Evolutionary conservation across 108 stramenopile genomes (phyloP), one percentile per base, ranked within the genome.

Genomic region (Schizochytrium sp.): DNA sequence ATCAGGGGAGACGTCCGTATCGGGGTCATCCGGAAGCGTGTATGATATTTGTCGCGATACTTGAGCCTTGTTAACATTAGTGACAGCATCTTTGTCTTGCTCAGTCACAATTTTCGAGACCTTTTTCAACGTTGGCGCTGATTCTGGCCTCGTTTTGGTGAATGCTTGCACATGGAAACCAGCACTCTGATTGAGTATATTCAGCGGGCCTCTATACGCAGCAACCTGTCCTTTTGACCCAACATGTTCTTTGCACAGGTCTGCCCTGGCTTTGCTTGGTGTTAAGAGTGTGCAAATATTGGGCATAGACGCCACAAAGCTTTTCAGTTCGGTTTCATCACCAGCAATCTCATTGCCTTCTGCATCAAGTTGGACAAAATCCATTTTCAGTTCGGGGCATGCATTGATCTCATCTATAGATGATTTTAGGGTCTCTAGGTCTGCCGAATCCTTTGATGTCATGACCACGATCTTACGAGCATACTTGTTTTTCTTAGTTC

Each of bases 161-260:
- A 83, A 83, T 53, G 76, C 76, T 53, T 83, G 76, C 45, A 83
- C 76, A 40, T 83, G 53, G 28, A 83, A 83, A 0, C 53, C 50
- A 10, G 55, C 50, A 13, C 12, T 53, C 38, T 83, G 50, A 40
- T 49, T 55, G 12, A 69, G 64, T 38, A 83, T 40, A 38, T 40
- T 17, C 47, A 83, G 28, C 50, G 40, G 38, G 47, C 76, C 76
- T n/a, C 53, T 17, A 53, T 83, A 83, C 40, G 47, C 50, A 5
- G 76, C 76, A 12, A 69, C 64, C 15, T 69, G 64, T 38, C 64
- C 64, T 38, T 69, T 69, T 2, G 19, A 28, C 19, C 64, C 64
- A 38, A 69, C 64, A 44, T 69, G 64, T 69, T 69, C 64, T 7
- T 44, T 38, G 28, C 40, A 44, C 19, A 69, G 64, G 5, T 38